Base-by-base conservation (phyloP, 2,329 filamentous ascomycete species). In the Hirsutella thompsonii region DNA sequence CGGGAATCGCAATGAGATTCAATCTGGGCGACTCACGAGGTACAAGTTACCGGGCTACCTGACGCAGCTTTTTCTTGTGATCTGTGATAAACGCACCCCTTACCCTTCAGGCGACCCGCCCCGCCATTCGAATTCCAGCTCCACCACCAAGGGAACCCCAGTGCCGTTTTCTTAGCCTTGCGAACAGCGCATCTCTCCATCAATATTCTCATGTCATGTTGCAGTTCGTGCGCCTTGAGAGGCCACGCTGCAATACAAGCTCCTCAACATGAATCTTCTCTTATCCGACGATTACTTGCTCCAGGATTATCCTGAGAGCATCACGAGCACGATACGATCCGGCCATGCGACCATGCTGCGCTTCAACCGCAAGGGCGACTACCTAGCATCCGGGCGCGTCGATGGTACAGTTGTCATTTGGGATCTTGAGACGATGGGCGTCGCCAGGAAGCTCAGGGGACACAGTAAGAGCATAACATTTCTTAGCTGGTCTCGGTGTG, bases 391-490 rank as follows among this genome's bases (percentile, higher is more conserved):
- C 23, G 92, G 92, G 48, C 81, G 92, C 56, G 85, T 88, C 46
- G 92, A 98, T 64, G 92, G 92, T 50, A 92, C 87, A 5, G 83
- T 98, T 33, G 86, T 94, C 42, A 83, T 98, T 37, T 98, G 94
- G 73, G 92, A 98, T 57, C 78, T 96, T 38, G 93, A 98, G 63
- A 98, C 93, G 9, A 94, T 93, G 72, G 90, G 92, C 30, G 86
- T 96, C 4, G 92, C 92, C 44, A 82, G 88, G 56, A 98, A 96
- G 64, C 69, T 98, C 47, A 79, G 87, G 49, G 92, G 90, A 11
- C 92, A 98, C 63, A 94, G 85, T 39, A 81, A 86, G 56, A 90
- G 92, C 57, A 89, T 98, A 43, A 90, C 94, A 52, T 94, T 86
- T 39, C 63, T 98, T 45, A 94, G 89, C 66, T 98, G 92, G 92